Percentiles rank a stretch among this genome's conserved stretches.
Evolutionary conservation across 495 filamentous ascomycete genomes (phyloP).

Genomic region (Aspergillus heteromorphus): DNA sequence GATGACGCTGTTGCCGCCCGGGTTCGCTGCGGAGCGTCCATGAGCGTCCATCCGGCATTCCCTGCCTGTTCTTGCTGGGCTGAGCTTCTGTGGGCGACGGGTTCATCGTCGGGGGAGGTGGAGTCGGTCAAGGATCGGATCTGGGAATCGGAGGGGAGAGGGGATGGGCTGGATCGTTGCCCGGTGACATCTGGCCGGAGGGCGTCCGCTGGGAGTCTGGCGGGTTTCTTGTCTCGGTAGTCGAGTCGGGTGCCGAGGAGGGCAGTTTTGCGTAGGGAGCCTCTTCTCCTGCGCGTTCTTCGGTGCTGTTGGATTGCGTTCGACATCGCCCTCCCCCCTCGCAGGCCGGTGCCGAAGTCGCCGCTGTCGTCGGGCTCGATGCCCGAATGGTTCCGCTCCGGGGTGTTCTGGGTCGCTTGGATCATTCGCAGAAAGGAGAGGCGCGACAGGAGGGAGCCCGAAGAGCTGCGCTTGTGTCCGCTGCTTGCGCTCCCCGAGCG

Average conservation of each 20-base stretch:
- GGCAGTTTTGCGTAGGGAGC: slow-evolving; percentile 75
- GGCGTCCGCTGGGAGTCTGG: slow-evolving; percentile 27
- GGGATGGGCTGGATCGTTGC: slow-evolving; percentile 8
- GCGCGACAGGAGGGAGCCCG: slow-evolving; percentile 52
- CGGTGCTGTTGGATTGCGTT: slow-evolving; percentile 51
- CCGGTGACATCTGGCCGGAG: slow-evolving; percentile 37
- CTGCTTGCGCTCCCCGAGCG: slow-evolving; percentile 38
- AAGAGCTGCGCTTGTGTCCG: slow-evolving; percentile 59
- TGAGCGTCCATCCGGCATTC: slow-evolving; percentile 22
- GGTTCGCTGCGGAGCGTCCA: slow-evolving; percentile 20
- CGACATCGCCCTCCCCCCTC: slow-evolving; percentile 49
- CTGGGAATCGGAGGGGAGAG: slow-evolving; percentile 4
- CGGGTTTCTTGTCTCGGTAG: slow-evolving; percentile 41
- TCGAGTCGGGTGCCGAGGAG: slow-evolving; percentile 61
- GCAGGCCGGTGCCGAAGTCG: slow-evolving; percentile 27
- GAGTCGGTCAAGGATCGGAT: slow-evolving; percentile 9
- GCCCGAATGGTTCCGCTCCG: slow-evolving; percentile 36
- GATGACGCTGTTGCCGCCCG: slow-evolving; percentile 13
- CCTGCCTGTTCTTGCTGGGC: slow-evolving; percentile 13
- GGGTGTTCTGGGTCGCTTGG: slow-evolving; percentile 29
- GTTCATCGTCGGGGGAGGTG: slow-evolving; percentile 11
- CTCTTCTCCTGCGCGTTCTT: slow-evolving; percentile 64
- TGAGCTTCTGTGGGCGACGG: slow-evolving; percentile 14
- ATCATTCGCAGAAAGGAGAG: slow-evolving; percentile 54
- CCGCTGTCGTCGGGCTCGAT: slow-evolving; percentile 38